Percentiles rank a stretch among this genome's conserved stretches.
These are phyloP conservation scores for Chlamydomonas eustigma DNA, from an alignment of 139 green algal genomes.

Conservation along the genomic window DNA sequence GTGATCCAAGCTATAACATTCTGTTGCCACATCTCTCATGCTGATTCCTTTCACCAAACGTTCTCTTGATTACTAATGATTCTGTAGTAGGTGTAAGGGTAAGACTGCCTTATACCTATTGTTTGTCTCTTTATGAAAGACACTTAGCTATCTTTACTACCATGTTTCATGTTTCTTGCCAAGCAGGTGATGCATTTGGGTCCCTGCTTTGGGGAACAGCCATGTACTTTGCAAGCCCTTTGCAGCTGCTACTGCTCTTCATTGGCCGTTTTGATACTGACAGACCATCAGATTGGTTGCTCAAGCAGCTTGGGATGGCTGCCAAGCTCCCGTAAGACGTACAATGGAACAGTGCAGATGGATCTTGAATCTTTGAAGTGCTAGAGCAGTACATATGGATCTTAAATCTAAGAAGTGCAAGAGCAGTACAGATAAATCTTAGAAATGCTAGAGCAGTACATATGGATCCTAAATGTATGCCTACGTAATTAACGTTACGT, in stretches of 20 bases:
- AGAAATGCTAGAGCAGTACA: background rate
- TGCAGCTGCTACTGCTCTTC: conserved; percentile 1
- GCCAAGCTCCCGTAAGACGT: background rate
- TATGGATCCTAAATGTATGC: background rate
- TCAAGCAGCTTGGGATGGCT: background rate
- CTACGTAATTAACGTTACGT: background rate
- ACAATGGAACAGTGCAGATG: background rate
- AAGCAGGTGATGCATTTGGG: background rate
- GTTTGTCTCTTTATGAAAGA: no score
- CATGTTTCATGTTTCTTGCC: no score
- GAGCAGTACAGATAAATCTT: background rate
- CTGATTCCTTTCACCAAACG: no score
- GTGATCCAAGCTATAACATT: no score
- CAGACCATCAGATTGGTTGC: background rate
- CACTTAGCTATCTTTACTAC: no score
- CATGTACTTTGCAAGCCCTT: background rate
- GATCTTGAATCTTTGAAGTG: background rate
- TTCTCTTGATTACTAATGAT: no score
- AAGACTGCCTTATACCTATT: no score
- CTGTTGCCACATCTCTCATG: no score
- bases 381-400: background rate
- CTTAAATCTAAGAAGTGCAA: background rate
- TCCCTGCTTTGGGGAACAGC: background rate
- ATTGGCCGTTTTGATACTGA: background rate
- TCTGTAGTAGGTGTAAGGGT: no score